Evolutionary conservation across 352 stramenopile species (phyloP).

Genomic region (Phytophthora tentaculata): DNA sequence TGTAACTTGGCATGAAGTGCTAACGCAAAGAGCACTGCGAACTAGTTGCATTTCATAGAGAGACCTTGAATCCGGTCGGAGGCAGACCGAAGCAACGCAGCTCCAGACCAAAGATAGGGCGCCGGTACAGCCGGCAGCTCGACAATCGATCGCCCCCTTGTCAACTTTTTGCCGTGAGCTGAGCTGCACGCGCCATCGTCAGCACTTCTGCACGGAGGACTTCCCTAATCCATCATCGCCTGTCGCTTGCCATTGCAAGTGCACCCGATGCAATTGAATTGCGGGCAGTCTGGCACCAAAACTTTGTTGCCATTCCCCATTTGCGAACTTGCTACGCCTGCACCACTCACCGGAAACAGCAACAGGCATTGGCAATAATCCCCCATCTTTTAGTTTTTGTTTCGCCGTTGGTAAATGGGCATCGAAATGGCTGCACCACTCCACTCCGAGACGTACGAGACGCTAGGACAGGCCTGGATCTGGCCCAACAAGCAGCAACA

Average conservation of each 20-base stretch:
- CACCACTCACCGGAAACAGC: slow-evolving; percentile 12
- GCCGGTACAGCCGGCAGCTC: slow-evolving; percentile 13
- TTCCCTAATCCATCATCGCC: slow-evolving; percentile 23
- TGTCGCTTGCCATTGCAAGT: slow-evolving; percentile 28
- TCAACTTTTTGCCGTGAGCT: slow-evolving; percentile 22
- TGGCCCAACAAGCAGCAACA: slow-evolving; percentile 45
- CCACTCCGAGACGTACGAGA: slow-evolving; percentile 44
- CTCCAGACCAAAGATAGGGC: slow-evolving; percentile 21
- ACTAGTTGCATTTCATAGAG: slow-evolving; percentile 22
- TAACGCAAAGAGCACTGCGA: neutral
- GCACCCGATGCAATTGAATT: slow-evolving; percentile 5
- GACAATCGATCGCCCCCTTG: slow-evolving; percentile 30
- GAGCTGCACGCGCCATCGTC: slow-evolving; percentile 22
- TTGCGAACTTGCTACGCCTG: slow-evolving; percentile 29
- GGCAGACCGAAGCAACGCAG: slow-evolving; percentile 16
- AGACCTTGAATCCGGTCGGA: slow-evolving; percentile 30
- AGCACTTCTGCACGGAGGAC: slow-evolving; percentile 18
- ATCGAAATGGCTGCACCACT: slow-evolving; percentile 33
- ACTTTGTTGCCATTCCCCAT: slow-evolving; percentile 18
- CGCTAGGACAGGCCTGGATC: slow-evolving; percentile 43
- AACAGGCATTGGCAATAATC: slow-evolving; percentile 6
- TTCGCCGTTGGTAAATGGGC: slow-evolving; percentile 18
- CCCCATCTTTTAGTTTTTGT: neutral
- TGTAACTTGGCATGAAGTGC: no score
- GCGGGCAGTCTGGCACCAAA: neutral